Percentiles rank a stretch among this genome's conserved stretches.
phyloP scores from a whole-genome alignment of 768 basidiomycete species.

The Termitomyces sp. region DNA sequence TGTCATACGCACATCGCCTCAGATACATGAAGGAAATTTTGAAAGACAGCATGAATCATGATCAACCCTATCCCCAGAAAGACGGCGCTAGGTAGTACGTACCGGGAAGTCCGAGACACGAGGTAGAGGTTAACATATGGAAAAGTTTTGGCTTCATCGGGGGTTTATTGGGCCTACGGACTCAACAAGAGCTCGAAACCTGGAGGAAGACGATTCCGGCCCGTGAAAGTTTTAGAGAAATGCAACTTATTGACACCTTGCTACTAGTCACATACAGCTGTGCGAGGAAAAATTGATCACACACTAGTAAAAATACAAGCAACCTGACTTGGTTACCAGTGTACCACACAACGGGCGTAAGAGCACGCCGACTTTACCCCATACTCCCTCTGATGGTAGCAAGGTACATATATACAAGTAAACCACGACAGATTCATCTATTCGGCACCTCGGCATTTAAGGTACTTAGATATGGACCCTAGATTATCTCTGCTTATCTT shows the following conservation, averaged over 20 bases:
- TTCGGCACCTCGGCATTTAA: neutral
- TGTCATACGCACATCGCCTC: constrained; percentile 14
- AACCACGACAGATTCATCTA: neutral
- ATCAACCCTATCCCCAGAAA: neutral
- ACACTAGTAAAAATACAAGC: neutral
- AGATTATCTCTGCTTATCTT: neutral
- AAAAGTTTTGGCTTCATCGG: neutral
- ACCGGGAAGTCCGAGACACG: too few species aligned
- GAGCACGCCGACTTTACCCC: neutral
- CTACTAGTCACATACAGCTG: neutral
- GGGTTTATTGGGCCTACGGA: neutral
- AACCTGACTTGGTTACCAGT: neutral
- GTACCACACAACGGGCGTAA: neutral
- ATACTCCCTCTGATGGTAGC: too few species aligned
- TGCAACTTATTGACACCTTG: too few species aligned
- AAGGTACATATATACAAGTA: too few species aligned
- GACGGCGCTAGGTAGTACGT: neutral
- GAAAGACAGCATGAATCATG: neutral
- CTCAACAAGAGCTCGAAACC: neutral
- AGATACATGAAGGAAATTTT: neutral
- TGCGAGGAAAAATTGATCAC: neutral
- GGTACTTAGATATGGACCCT: too few species aligned
- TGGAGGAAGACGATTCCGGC: neutral
- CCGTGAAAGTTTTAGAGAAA: too few species aligned
- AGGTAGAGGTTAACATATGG: neutral